These are phyloP conservation scores for Aphanoascus verrucosus DNA, from an alignment of 2,329 filamentous ascomycete genomes.

Conservation along the genomic window DNA sequence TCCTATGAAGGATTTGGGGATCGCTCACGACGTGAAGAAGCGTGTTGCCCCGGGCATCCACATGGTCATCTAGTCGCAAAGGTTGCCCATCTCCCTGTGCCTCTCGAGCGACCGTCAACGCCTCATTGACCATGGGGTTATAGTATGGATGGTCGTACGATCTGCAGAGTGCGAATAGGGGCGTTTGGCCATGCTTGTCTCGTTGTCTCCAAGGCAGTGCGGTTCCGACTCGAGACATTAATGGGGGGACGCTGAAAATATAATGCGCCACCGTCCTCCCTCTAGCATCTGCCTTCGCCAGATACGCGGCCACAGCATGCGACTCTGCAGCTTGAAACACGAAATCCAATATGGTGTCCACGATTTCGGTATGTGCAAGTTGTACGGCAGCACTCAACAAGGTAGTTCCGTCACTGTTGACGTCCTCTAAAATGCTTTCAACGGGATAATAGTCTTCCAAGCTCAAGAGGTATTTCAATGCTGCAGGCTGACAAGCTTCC, in stretches of 20 bases:
- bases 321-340: slow-evolving; percentile 49
- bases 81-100: slow-evolving; percentile 66
- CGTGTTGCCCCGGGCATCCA: slow-evolving; percentile 88
- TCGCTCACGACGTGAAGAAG: slow-evolving; percentile 93
- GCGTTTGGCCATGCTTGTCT: slow-evolving; percentile 97
- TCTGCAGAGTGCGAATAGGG: slow-evolving; percentile 83
- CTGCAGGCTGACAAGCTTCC: slow-evolving; percentile 58
- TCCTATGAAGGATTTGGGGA: slow-evolving; percentile 59
- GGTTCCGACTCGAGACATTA: slow-evolving; percentile 66
- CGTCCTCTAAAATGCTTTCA: slow-evolving; percentile 63
- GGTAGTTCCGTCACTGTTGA: slow-evolving; percentile 81
- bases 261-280: slow-evolving; percentile 92
- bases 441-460: slow-evolving; percentile 65
- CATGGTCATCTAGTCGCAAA: slow-evolving; percentile 85
- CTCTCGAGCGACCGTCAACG: slow-evolving; percentile 60
- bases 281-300: slow-evolving; percentile 66
- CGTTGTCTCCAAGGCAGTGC: slow-evolving; percentile 79
- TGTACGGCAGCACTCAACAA: slow-evolving; percentile 85
- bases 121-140: slow-evolving; percentile 72
- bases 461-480: slow-evolving; percentile 68
- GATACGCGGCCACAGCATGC: slow-evolving; percentile 53
- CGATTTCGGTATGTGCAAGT: slow-evolving; percentile 61
- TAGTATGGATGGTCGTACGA: slow-evolving; percentile 92
- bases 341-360: slow-evolving; percentile 64
- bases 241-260: slow-evolving; percentile 74